Evolutionary conservation across 2,329 filamentous ascomycete genomes (phyloP).

Genomic region (Blastomyces silverae): DNA sequence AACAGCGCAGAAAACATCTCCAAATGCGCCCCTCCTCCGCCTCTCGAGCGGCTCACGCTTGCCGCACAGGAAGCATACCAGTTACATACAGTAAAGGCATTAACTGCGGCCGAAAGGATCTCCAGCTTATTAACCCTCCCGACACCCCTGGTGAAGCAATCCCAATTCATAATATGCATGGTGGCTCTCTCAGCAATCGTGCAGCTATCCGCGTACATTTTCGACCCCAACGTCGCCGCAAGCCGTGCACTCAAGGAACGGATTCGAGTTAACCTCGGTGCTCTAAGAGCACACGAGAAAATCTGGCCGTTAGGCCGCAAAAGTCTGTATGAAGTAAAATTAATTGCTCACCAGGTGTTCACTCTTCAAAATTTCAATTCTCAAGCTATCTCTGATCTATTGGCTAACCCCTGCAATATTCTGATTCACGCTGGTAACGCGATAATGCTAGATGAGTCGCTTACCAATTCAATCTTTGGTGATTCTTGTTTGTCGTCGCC

Average conservation of each 20-base stretch:
- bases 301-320: slow-evolving; percentile 8
- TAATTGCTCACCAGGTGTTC: slow-evolving; percentile 10
- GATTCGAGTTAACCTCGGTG: slow-evolving; percentile 12
- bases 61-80: slow-evolving; percentile 13
- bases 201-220: slow-evolving; percentile 11
- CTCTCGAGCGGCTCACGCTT: background rate
- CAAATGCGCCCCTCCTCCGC: slow-evolving; percentile 12
- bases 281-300: slow-evolving; percentile 11
- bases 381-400: background rate
- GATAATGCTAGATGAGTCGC: slow-evolving; percentile 1
- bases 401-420: background rate
- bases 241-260: slow-evolving; percentile 7
- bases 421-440: background rate
- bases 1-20: slow-evolving; percentile 10
- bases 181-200: slow-evolving; percentile 9
- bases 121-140: slow-evolving; percentile 9
- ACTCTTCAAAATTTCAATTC: slow-evolving; percentile 2
- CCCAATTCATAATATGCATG: slow-evolving; percentile 14
- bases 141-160: slow-evolving; percentile 7
- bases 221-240: slow-evolving; percentile 7
- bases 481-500: slow-evolving; percentile 2
- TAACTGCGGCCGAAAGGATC: slow-evolving; percentile 6
- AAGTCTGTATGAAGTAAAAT: slow-evolving; percentile 11
- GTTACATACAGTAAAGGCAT: slow-evolving; percentile 8
- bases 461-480: background rate